A percentile compares a stretch with the other conserved stretches of the same genome.
Evolutionary conservation across 176 grass and related monocot genomes (phyloP).

Genomic region (Oryza punctata): DNA sequence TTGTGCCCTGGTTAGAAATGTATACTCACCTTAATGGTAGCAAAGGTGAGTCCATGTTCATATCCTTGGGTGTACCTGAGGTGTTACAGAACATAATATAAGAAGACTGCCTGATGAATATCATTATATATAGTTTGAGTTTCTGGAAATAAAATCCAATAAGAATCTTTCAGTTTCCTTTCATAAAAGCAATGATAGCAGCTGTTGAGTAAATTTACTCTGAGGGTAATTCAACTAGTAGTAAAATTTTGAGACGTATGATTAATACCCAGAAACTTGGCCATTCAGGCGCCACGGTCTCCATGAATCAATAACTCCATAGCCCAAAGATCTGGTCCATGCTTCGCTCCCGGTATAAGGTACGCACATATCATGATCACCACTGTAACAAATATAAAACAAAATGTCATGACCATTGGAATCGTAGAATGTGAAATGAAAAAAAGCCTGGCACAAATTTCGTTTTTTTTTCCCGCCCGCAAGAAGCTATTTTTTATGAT

Average conservation of each 20-base stretch:
- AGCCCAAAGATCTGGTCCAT: conserved; percentile 85
- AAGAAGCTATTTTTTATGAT: not conserved
- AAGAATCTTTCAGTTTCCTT: not conserved
- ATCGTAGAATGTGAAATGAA: not conserved
- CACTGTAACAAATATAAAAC: conserved; percentile 51
- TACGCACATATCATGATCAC: conserved; percentile 97
- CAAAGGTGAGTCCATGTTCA: conserved; percentile 68
- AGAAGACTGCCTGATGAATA: not conserved
- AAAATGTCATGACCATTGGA: not conserved
- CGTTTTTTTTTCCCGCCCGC: no score
- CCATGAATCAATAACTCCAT: conserved; percentile 72
- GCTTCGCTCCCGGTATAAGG: conserved; percentile 78
- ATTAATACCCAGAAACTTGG: conserved; percentile 89
- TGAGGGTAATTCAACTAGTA: conserved; percentile 9
- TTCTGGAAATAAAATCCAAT: not conserved
- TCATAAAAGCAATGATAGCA: not conserved
- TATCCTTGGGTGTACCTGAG: conserved; percentile 91
- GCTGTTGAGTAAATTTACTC: conserved; percentile 11
- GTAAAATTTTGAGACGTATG: not conserved
- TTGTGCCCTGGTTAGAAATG: not conserved
- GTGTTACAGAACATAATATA: conserved; percentile 20
- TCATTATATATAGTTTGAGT: not conserved
- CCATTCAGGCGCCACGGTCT: conserved; percentile 58
- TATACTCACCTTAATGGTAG: conserved; percentile 80
- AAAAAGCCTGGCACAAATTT: conserved; percentile 3